These are phyloP conservation scores for Lippia alba DNA, from an alignment of 305 asterid genomes.

Conservation along the genomic window DNA sequence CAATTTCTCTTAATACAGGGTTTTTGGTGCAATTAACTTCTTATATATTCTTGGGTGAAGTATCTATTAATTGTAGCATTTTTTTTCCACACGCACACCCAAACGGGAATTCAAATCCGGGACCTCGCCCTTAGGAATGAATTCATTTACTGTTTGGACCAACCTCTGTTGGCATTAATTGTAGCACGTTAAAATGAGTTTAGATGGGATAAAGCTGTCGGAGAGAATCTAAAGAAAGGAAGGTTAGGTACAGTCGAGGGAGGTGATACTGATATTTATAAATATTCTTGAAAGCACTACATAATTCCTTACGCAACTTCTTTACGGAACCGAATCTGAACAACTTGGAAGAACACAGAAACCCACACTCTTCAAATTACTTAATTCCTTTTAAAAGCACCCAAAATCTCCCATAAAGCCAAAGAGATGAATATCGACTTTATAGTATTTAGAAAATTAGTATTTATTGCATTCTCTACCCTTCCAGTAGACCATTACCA, in stretches of 20 bases:
- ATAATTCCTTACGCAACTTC: slow-evolving; percentile 9
- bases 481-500: not conserved
- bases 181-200: not conserved
- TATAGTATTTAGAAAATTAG: slow-evolving; percentile 2
- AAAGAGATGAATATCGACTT: slow-evolving; percentile 43
- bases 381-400: slow-evolving; percentile 31
- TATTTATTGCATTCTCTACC: slow-evolving; percentile 18
- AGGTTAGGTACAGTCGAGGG: not conserved
- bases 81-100: too few relatives aligned
- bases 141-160: too few relatives aligned
- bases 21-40: too few relatives aligned
- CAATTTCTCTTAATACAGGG: too few relatives aligned
- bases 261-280: not conserved
- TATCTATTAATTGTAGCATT: too few relatives aligned
- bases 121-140: too few relatives aligned
- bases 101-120: too few relatives aligned
- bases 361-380: slow-evolving; percentile 12
- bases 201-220: not conserved
- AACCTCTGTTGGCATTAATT: too few relatives aligned
- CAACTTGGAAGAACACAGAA: slow-evolving; percentile 24
- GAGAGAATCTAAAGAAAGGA: not conserved
- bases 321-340: slow-evolving; percentile 36
- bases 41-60: too few relatives aligned
- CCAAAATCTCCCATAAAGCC: slow-evolving; percentile 45
- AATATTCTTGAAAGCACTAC: not conserved